Evolutionary conservation across 345 rosid species (phyloP).

Genomic region (Eucalyptus brandiana): DNA sequence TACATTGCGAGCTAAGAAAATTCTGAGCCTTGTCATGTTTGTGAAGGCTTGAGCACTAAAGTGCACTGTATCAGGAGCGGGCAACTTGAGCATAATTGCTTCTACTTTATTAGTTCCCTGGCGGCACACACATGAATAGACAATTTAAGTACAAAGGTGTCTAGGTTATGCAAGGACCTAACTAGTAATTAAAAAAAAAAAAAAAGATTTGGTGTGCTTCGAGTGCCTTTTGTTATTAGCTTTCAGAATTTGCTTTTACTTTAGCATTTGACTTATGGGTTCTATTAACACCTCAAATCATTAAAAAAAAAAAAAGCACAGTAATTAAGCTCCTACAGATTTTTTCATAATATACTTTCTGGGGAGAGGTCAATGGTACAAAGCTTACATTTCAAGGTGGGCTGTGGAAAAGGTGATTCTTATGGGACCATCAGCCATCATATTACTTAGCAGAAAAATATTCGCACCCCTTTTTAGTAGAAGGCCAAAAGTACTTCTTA

Average conservation of each 20-base stretch:
- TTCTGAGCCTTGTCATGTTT: neutral
- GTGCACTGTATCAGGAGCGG: neutral
- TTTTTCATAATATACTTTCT: too few relatives aligned
- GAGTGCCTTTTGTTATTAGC: neutral
- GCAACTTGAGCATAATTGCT: neutral
- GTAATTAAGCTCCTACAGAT: neutral
- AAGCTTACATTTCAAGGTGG: neutral
- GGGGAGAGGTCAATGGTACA: neutral
- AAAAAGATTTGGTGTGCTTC: neutral
- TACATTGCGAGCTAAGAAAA: neutral
- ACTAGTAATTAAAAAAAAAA: too few relatives aligned
- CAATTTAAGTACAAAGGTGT: neutral
- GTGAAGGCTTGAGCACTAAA: neutral
- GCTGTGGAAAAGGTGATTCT: neutral
- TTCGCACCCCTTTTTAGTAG: neutral
- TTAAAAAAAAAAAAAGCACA: neutral
- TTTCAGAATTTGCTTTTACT: neutral
- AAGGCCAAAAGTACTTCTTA: too few relatives aligned
- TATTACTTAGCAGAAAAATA: too few relatives aligned
- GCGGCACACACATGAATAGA: neutral
- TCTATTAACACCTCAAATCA: neutral
- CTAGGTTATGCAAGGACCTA: neutral
- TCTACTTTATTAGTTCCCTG: neutral
- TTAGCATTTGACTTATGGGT: neutral
- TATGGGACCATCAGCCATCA: neutral